Base-by-base conservation (phyloP, 1,284 basidiomycete genomes). In the Neonothopanus nambi region DNA sequence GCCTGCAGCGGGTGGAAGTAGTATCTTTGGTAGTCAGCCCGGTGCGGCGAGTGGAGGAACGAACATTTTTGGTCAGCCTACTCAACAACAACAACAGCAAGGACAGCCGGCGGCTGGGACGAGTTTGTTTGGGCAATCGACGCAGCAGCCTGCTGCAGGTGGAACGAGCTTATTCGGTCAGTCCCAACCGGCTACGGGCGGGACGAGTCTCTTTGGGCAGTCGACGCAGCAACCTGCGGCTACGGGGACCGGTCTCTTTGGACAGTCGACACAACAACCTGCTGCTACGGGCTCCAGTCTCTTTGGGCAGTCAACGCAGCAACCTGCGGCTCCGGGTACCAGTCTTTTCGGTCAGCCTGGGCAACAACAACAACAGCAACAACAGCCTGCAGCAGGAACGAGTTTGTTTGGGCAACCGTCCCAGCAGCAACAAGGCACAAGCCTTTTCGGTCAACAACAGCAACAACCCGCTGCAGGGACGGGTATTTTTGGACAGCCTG, bases 221-320 rank as follows among this genome's bases (percentile, higher is more conserved):
- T 54, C 63, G 23, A 66, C 66, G 39, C 62, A 67, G 18, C 72
- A 70, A 41, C 61, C 64, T 45, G 67, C 66, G n/a, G n/a, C n/a
- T n/a, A n/a, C n/a, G n/a, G n/a, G n/a, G n/a, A n/a, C n/a, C n/a
- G n/a, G n/a, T n/a, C n/a, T n/a, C n/a, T n/a, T n/a, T n/a, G n/a
- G n/a, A n/a, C n/a, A n/a, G n/a, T n/a, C n/a, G n/a, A n/a, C n/a
- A n/a, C n/a, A n/a, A n/a, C n/a, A n/a, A n/a, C n/a, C n/a, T n/a
- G n/a, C n/a, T n/a, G n/a, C n/a, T n/a, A n/a, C 9, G 13, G 30
- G 30, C 62, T 61, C 65, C 1, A 64, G 66, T 39, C 43, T 70
- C 11, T 76, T 77, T 51, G 72, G 72, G 18, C 59, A 59, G 48
- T 36, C 59, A 56, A 60, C 65, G 26, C 70, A 68, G 46, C 58